A percentile compares a stretch with the other conserved stretches of the same genome.
Conservation (phyloP, 2,329 filamentous ascomycete species). For the Fusarium multiceps region DNA sequence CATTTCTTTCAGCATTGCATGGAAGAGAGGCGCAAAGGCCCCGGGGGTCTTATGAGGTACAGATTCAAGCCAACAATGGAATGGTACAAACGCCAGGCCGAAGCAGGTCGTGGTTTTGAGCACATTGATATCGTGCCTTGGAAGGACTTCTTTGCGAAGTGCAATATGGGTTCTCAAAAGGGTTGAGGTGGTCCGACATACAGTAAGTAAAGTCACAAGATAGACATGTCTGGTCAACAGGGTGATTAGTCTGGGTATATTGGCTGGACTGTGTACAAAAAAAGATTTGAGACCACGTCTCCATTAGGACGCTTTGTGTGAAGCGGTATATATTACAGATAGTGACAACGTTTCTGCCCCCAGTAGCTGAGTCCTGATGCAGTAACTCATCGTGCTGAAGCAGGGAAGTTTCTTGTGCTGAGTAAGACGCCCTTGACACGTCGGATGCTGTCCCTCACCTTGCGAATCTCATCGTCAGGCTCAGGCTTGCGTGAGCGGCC, state of each 20-base stretch:
- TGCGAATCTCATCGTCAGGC: slow-evolving; percentile 77
- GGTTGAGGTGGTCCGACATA: slow-evolving; percentile 1
- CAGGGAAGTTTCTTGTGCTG: slow-evolving; percentile 79
- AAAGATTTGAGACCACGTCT: slow-evolving; percentile 5
- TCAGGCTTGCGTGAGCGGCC: slow-evolving; percentile 60
- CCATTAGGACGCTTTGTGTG: slow-evolving; percentile 7
- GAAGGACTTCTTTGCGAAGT: slow-evolving; percentile 53
- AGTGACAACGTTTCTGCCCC: neutral
- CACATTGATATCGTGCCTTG: slow-evolving; percentile 61
- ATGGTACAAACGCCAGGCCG: slow-evolving; percentile 63
- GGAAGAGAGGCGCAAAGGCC: neutral
- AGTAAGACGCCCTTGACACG: slow-evolving; percentile 83
- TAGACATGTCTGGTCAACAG: slow-evolving; percentile 12
- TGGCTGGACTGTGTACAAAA: slow-evolving; percentile 10
- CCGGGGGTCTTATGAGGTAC: slow-evolving; percentile 45
- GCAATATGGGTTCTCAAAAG: slow-evolving; percentile 44
- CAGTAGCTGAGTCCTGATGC: neutral
- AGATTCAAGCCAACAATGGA: slow-evolving; percentile 59
- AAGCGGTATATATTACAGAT: neutral
- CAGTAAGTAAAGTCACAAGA: neutral
- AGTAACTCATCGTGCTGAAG: slow-evolving; percentile 49
- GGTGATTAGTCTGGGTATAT: slow-evolving; percentile 24
- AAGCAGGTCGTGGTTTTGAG: slow-evolving; percentile 61
- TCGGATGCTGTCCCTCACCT: slow-evolving; percentile 79
- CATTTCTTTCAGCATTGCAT: slow-evolving; percentile 55